phyloP scores from a whole-genome alignment of 2,329 filamentous ascomycete species.

The Penicillium sp. region DNA sequence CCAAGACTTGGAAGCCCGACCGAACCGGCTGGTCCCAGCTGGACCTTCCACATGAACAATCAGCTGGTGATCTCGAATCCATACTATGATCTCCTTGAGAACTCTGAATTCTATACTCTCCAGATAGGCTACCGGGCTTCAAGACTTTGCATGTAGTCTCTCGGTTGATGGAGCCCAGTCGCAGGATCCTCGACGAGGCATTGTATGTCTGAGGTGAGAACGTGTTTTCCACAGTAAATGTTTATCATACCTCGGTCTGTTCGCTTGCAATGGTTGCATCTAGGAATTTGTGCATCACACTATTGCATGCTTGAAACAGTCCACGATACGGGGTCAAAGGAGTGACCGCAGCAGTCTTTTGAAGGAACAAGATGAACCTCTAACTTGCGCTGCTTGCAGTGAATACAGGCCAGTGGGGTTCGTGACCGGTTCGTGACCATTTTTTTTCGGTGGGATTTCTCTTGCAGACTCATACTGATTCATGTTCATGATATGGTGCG shows the following conservation, averaged over 20 bases:
- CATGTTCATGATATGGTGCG: not conserved
- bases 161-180: constrained; percentile 33
- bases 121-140: constrained; percentile 23
- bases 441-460: too few relatives aligned
- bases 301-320: not conserved
- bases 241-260: constrained; percentile 15
- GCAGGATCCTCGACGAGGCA: constrained; percentile 40
- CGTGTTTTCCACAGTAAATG: not conserved
- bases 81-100: not conserved
- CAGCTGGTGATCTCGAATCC: too few relatives aligned
- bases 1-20: too few relatives aligned
- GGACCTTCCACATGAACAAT: too few relatives aligned
- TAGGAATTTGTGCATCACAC: constrained; percentile 25
- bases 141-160: constrained; percentile 33
- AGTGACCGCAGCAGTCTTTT: too few relatives aligned
- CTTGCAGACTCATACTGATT: not conserved
- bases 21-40: too few relatives aligned
- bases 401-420: constrained; percentile 26
- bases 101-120: constrained; percentile 32
- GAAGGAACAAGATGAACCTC: constrained; percentile 17
- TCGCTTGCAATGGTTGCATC: constrained; percentile 29
- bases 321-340: not conserved
- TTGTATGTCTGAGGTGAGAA: constrained; percentile 15
- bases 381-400: constrained; percentile 28
- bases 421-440: too few relatives aligned